Conservation (phyloP, 768 basidiomycete species). For the Leccinum longicurvipes region DNA sequence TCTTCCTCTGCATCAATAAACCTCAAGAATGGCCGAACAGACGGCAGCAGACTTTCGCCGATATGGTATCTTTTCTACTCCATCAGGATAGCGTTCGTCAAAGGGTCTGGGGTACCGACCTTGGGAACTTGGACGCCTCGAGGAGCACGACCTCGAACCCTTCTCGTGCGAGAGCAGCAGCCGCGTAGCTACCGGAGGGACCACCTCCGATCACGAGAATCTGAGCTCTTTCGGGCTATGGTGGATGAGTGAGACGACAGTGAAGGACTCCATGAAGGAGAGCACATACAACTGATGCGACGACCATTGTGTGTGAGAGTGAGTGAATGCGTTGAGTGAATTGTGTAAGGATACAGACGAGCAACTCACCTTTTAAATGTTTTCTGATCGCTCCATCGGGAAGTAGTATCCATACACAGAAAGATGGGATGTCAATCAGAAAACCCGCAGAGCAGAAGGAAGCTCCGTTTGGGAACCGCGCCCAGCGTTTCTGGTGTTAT, state of each 20-base stretch:
- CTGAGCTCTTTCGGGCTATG: not conserved
- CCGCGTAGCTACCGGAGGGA: slow-evolving; percentile 10
- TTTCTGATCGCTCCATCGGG: not conserved
- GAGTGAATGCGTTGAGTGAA: not conserved
- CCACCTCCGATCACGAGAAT: slow-evolving; percentile 15
- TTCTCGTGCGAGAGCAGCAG: slow-evolving; percentile 8
- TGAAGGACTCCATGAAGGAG: not conserved
- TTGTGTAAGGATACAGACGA: not conserved
- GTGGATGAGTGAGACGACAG: not conserved
- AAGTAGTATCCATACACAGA: not conserved
- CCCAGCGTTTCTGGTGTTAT: not conserved
- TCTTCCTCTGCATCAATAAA: slow-evolving; percentile 9
- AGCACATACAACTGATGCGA: not conserved
- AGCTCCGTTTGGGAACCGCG: not conserved
- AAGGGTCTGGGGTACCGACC: not conserved
- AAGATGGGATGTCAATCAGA: not conserved
- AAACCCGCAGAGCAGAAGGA: not conserved
- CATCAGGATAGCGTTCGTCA: not conserved
- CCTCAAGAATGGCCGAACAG: slow-evolving; percentile 4
- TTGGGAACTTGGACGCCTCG: slow-evolving; percentile 10
- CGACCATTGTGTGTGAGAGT: not conserved
- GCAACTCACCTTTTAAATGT: not conserved
- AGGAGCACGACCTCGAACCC: slow-evolving; percentile 8
- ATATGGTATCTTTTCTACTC: slow-evolving; percentile 12
- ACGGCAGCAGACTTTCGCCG: slow-evolving; percentile 12